Conservation (phyloP, 768 basidiomycete genomes). For the Pulveroboletus sp. region DNA sequence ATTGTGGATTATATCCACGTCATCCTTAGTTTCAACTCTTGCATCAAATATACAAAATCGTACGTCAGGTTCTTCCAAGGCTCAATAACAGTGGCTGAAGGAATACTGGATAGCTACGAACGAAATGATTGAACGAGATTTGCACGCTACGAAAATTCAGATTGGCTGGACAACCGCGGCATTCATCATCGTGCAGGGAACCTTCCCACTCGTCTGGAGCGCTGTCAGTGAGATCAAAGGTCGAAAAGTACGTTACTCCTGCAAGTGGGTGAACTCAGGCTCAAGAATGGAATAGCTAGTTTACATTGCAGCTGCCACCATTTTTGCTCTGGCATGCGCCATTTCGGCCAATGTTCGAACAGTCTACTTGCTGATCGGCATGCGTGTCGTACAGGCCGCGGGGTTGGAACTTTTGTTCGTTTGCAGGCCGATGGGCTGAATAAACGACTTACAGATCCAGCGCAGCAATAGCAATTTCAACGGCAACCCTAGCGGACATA, state of each 20-base stretch:
- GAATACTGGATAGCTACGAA: conserved; percentile 49
- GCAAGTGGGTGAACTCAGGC: background rate
- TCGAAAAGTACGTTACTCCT: conserved; percentile 46
- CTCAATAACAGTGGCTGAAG: background rate
- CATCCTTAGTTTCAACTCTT: conserved; percentile 23
- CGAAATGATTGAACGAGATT: conserved; percentile 49
- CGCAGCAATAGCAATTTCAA: conserved; percentile 67
- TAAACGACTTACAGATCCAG: conserved; percentile 42
- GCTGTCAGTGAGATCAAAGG: conserved; percentile 72
- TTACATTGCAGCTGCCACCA: conserved; percentile 46
- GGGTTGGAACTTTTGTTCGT: conserved; percentile 40
- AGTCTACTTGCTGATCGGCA: conserved; percentile 56
- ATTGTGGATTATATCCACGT: conserved; percentile 25
- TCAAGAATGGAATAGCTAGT: conserved; percentile 37
- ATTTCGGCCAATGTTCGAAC: conserved; percentile 52
- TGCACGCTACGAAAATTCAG: conserved; percentile 55
- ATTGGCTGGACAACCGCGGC: conserved; percentile 65
- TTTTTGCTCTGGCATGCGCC: conserved; percentile 53
- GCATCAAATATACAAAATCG: conserved; percentile 29
- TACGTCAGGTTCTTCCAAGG: conserved; percentile 9
- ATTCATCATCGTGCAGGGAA: conserved; percentile 73
- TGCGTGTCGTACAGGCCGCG: conserved; percentile 63
- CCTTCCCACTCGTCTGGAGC: conserved; percentile 63
- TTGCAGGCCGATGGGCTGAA: conserved; percentile 2
- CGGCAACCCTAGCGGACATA: conserved; percentile 74